Conservation (phyloP, 225 moss, liverwort and hornwort genomes). For the Rhytidiadelphus loreus region DNA sequence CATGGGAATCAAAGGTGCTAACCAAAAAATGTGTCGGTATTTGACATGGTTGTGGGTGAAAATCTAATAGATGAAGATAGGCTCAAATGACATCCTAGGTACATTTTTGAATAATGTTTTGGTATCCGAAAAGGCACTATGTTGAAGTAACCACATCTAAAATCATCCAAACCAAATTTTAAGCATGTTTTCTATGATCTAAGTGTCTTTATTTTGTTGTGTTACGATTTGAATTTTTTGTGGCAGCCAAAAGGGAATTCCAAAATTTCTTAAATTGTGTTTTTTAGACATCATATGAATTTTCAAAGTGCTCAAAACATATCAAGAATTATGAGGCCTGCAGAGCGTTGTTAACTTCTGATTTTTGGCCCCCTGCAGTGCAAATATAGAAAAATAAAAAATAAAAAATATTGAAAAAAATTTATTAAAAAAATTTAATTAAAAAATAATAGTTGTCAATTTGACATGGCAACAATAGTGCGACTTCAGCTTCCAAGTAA, state of each 20-base stretch:
- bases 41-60: background rate
- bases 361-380: too few relatives aligned
- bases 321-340: too few relatives aligned
- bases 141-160: too few relatives aligned
- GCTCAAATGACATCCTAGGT: background rate
- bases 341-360: too few relatives aligned
- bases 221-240: too few relatives aligned
- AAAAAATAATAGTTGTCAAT: too few relatives aligned
- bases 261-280: accelerated
- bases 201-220: background rate
- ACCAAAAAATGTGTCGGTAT: too few relatives aligned
- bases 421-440: too few relatives aligned
- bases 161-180: background rate
- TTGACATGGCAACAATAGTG: too few relatives aligned
- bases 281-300: background rate
- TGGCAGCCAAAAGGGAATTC: background rate
- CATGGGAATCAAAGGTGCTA: accelerated
- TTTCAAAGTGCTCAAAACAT: background rate
- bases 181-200: background rate
- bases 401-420: too few relatives aligned
- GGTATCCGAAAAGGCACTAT: accelerated
- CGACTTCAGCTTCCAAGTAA: too few relatives aligned
- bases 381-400: too few relatives aligned
- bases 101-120: background rate
- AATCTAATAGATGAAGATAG: background rate